A percentile compares a stretch with the other conserved stretches of the same genome.
Conservation (phyloP, 2,329 filamentous ascomycete genomes). For the Phyllosticta capitalensis region DNA sequence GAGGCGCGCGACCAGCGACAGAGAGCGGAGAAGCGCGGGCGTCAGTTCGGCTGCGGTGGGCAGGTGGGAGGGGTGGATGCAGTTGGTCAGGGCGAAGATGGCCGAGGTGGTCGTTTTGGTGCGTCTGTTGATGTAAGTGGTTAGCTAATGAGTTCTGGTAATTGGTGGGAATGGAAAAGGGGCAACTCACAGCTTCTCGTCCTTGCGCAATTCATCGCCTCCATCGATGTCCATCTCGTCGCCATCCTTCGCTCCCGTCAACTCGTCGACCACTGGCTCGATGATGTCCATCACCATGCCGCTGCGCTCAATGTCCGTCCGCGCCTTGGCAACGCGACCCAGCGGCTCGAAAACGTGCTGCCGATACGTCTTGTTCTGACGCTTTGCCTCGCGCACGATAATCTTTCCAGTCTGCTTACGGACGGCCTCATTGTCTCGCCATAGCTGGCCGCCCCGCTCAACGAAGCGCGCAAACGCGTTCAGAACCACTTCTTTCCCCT, state of each 20-base stretch:
- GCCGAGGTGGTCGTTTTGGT: conserved; percentile 19
- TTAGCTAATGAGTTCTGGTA: background rate
- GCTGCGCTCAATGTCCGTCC: conserved; percentile 62
- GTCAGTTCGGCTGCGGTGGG: conserved; percentile 11
- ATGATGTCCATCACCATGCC: conserved; percentile 57
- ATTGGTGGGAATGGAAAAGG: background rate
- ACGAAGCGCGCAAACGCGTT: conserved; percentile 71
- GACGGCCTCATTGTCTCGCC: conserved; percentile 48
- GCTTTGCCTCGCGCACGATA: conserved; percentile 74
- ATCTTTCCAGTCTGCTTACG: conserved; percentile 60
- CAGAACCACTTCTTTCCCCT: conserved; percentile 79
- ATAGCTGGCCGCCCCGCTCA: conserved; percentile 50
- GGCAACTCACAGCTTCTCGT: conserved; percentile 17
- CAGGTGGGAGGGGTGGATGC: conserved; percentile 15
- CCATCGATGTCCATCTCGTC: conserved; percentile 26
- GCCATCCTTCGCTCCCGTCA: conserved; percentile 13
- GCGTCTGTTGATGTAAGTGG: conserved; percentile 12
- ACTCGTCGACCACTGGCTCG: conserved; percentile 37
- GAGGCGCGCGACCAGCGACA: conserved; percentile 16
- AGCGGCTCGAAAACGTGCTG: conserved; percentile 64
- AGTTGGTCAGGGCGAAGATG: conserved; percentile 16
- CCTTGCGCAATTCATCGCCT: conserved; percentile 18
- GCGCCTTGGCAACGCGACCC: conserved; percentile 60
- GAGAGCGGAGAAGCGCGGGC: conserved; percentile 11
- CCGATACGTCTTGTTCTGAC: conserved; percentile 78